These are phyloP conservation scores for Crataegus laevigata DNA, from an alignment of 306 rosid species.

Conservation along the genomic window DNA sequence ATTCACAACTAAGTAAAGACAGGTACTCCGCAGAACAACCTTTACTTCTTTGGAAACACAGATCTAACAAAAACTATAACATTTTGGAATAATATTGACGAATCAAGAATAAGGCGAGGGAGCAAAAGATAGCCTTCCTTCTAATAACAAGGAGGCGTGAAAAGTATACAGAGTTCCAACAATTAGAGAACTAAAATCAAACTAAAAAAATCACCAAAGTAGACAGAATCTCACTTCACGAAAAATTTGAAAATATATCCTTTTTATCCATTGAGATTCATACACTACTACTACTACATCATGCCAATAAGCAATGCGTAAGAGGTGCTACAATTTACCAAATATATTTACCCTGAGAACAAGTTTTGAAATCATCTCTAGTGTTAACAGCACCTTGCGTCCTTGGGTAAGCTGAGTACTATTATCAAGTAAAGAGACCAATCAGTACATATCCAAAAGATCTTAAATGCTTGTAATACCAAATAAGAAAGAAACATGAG, in stretches of 20 bases:
- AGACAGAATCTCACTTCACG: not conserved
- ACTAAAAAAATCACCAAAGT: not conserved
- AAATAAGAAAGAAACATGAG: not conserved
- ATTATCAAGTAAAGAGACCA: constrained; percentile 22
- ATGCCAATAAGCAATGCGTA: constrained; percentile 7
- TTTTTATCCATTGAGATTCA: not conserved
- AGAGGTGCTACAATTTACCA: constrained; percentile 8
- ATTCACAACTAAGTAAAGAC: not conserved
- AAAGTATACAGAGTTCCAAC: not conserved
- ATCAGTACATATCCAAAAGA: constrained; percentile 13
- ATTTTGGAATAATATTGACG: not conserved
- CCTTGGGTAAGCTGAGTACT: constrained; percentile 91
- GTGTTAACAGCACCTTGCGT: constrained; percentile 60
- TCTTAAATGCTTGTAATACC: not conserved
- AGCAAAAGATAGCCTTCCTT: not conserved
- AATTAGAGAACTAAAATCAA: not conserved
- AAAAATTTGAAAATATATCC: not conserved
- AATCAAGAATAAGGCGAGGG: not conserved
- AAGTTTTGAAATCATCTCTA: constrained; percentile 77
- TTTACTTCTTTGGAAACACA: not conserved
- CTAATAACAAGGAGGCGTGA: not conserved
- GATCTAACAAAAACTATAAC: not conserved
- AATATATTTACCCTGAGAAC: constrained; percentile 57
- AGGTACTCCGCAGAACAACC: not conserved
- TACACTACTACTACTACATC: not conserved